A percentile compares a stretch with the other conserved stretches of the same genome.
These are phyloP conservation scores for Aspergillus sp. DNA, from an alignment of 2,329 filamentous ascomycete genomes.

Conservation along the genomic window DNA sequence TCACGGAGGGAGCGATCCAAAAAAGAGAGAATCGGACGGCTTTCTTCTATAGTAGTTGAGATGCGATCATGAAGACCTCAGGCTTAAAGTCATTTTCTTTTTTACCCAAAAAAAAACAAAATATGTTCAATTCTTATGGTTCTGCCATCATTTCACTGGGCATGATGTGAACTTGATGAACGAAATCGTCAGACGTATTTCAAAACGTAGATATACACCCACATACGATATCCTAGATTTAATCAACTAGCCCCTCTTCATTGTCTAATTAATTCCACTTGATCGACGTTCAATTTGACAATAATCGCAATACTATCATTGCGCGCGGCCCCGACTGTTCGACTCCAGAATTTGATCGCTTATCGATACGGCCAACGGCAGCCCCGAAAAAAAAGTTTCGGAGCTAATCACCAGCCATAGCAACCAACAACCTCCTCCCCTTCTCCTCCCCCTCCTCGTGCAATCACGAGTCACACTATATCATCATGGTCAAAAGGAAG, in stretches of 20 bases:
- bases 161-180: too few species aligned
- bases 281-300: slow-evolving; percentile 3
- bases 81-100: too few species aligned
- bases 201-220: too few species aligned
- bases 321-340: background rate
- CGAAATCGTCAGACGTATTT: too few species aligned
- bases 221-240: too few species aligned
- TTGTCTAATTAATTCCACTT: too few species aligned
- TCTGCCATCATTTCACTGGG: too few species aligned
- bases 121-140: too few species aligned
- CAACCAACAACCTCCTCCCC: slow-evolving; percentile 53
- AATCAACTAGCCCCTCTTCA: too few species aligned
- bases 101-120: slow-evolving; percentile 9
- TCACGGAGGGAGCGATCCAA: slow-evolving; percentile 33
- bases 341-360: slow-evolving; percentile 14
- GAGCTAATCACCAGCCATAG: slow-evolving; percentile 8
- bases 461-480: slow-evolving; percentile 5
- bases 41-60: slow-evolving; percentile 38
- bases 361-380: slow-evolving; percentile 25
- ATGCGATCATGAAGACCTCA: slow-evolving; percentile 37
- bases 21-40: slow-evolving; percentile 33
- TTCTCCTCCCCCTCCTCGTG: slow-evolving; percentile 73
- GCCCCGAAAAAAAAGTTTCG: slow-evolving; percentile 24
- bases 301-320: background rate
- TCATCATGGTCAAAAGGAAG: slow-evolving; percentile 75